Conservation (phyloP, 148 eudicot genomes). For the Talinum fruticosum region DNA sequence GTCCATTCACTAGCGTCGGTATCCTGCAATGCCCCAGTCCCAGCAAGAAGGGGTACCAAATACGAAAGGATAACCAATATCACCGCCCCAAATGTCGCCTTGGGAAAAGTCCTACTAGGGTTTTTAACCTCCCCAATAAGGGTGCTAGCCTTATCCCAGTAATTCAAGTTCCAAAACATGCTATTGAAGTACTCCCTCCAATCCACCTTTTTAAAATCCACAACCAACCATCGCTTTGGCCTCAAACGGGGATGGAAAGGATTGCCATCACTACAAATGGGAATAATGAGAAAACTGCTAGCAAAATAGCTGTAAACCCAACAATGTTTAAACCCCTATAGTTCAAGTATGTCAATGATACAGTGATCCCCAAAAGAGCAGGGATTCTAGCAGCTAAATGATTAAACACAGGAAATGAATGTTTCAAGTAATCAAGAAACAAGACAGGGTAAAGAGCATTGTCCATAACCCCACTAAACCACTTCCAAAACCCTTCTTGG, state of each 20-base stretch:
- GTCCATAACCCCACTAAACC: constrained; percentile 81
- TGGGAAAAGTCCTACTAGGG: constrained; percentile 61
- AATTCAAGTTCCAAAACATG: constrained; percentile 87
- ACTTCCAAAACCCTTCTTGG: constrained; percentile 76
- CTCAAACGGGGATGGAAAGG: constrained; percentile 46
- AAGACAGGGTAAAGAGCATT: constrained; percentile 78
- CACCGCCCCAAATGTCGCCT: constrained; percentile 61
- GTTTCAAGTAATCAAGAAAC: constrained; percentile 72
- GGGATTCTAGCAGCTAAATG: constrained; percentile 48
- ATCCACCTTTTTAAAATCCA: constrained; percentile 45
- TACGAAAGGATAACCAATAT: constrained; percentile 56
- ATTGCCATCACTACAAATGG: constrained; percentile 63
- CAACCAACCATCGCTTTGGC: constrained; percentile 50
- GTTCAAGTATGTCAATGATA: constrained; percentile 62
- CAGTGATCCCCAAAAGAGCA: constrained; percentile 49
- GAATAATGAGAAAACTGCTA: constrained; percentile 56
- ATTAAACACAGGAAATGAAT: constrained; percentile 53
- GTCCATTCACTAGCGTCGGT: constrained; percentile 51
- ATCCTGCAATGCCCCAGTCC: constrained; percentile 60
- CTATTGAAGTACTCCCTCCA: constrained; percentile 72
- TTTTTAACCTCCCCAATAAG: constrained; percentile 74
- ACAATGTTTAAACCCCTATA: constrained; percentile 70
- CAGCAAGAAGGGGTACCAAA: constrained; percentile 71
- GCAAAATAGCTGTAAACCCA: constrained; percentile 58
- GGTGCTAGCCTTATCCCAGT: constrained; percentile 91